phyloP scores from a whole-genome alignment of 2,329 filamentous ascomycete species.

The Cordyceps tenuipes region DNA sequence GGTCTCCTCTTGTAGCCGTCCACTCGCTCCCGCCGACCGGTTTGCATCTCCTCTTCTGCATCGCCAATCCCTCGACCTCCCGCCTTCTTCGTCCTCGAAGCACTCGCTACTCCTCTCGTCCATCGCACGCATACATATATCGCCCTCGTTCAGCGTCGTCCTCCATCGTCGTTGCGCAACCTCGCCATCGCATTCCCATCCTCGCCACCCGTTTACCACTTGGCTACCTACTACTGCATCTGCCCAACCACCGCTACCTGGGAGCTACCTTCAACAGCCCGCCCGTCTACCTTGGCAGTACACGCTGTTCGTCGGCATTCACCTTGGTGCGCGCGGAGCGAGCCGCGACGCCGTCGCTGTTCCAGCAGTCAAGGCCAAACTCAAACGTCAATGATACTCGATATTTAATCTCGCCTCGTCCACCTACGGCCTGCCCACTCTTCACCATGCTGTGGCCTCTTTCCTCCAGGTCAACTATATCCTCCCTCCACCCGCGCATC shows the following conservation, averaged over 20 bases:
- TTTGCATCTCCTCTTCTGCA: background rate
- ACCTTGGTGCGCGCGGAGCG: conserved; percentile 1
- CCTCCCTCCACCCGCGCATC: background rate
- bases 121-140: background rate
- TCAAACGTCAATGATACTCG: background rate
- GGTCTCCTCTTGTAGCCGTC: background rate
- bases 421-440: background rate
- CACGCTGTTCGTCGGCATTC: background rate
- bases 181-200: background rate
- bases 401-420: background rate
- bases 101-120: background rate
- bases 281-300: background rate
- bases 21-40: background rate
- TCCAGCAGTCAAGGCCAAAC: background rate
- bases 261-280: background rate
- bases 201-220: background rate
- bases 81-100: background rate
- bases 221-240: background rate
- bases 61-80: background rate
- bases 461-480: background rate
- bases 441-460: conserved; percentile 4
- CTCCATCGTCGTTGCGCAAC: background rate
- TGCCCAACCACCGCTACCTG: background rate
- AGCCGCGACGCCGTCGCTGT: background rate
- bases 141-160: background rate